Conservation (phyloP, 345 rosid species). For the Iberis pinnata region DNA sequence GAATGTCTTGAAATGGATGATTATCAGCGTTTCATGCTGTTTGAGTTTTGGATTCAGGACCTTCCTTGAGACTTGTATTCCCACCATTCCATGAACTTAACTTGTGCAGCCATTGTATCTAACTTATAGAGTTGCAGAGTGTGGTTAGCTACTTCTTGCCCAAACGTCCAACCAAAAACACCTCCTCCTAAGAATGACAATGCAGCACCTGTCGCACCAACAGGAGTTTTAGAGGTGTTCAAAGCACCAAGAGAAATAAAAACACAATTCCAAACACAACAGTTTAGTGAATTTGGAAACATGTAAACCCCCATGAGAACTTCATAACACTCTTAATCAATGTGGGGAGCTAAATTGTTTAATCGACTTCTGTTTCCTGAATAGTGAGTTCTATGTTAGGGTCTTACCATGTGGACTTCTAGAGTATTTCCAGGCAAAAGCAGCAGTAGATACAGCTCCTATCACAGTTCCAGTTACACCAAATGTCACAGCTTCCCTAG, state of each 20-base stretch:
- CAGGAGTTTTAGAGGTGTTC: background rate
- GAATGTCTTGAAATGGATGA: slow-evolving; percentile 9
- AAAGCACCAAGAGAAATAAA: background rate
- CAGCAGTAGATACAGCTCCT: slow-evolving; percentile 80
- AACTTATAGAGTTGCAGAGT: slow-evolving; percentile 65
- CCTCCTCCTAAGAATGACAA: slow-evolving; percentile 77
- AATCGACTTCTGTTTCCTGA: no score
- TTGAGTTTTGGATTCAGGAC: slow-evolving; percentile 22
- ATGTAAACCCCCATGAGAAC: background rate
- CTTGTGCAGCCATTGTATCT: slow-evolving; percentile 85
- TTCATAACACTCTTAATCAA: background rate
- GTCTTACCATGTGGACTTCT: slow-evolving; percentile 68
- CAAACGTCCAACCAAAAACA: slow-evolving; percentile 80
- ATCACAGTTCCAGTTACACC: slow-evolving; percentile 52
- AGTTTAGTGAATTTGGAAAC: background rate
- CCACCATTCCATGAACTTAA: slow-evolving; percentile 95
- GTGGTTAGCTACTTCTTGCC: slow-evolving; percentile 77
- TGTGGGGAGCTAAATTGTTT: background rate
- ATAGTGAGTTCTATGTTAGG: no score
- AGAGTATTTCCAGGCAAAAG: slow-evolving; percentile 84
- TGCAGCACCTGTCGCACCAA: slow-evolving; percentile 56
- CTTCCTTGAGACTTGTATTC: slow-evolving; percentile 44
- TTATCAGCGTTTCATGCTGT: background rate
- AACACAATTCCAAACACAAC: background rate
- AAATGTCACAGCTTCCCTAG: slow-evolving; percentile 59